Evolutionary conservation across 1,139 yeast species (phyloP).

Genomic region (Suhomyces yuchorum): DNA sequence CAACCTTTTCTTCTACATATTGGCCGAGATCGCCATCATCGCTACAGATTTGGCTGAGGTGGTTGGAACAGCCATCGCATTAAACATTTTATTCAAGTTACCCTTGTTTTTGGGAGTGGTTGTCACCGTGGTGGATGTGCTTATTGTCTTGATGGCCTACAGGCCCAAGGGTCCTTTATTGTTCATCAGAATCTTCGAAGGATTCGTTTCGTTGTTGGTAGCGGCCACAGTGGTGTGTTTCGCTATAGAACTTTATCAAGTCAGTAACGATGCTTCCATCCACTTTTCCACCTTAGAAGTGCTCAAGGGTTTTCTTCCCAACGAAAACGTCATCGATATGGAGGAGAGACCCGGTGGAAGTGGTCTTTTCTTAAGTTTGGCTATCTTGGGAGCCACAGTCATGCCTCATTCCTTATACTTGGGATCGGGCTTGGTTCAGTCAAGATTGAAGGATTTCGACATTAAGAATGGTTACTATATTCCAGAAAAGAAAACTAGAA

Average conservation of each 20-base stretch:
- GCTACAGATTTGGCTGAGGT: slow-evolving; percentile 94
- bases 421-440: slow-evolving; percentile 92
- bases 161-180: slow-evolving; percentile 83
- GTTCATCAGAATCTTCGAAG: slow-evolving; percentile 78
- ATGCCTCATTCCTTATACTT: slow-evolving; percentile 95
- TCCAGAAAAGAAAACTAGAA: slow-evolving; percentile 19
- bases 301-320: slow-evolving; percentile 77
- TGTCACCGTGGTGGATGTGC: slow-evolving; percentile 80
- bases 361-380: slow-evolving; percentile 84
- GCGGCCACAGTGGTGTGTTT: slow-evolving; percentile 85
- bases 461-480: slow-evolving; percentile 57
- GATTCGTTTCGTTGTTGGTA: slow-evolving; percentile 75
- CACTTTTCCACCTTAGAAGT: slow-evolving; percentile 58
- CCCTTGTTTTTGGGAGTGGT: slow-evolving; percentile 82
- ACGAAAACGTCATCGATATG: slow-evolving; percentile 59
- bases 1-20: slow-evolving; percentile 57
- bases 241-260: slow-evolving; percentile 72
- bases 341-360: slow-evolving; percentile 55
- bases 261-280: slow-evolving; percentile 52
- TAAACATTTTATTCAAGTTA: slow-evolving; percentile 70
- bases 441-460: slow-evolving; percentile 83
- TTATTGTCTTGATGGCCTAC: slow-evolving; percentile 83
- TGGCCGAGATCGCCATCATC: slow-evolving; percentile 75
- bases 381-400: slow-evolving; percentile 93
- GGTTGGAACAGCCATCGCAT: slow-evolving; percentile 76